Conservation (phyloP, 2,329 filamentous ascomycete genomes). For the Orbilia ellipsospora region DNA sequence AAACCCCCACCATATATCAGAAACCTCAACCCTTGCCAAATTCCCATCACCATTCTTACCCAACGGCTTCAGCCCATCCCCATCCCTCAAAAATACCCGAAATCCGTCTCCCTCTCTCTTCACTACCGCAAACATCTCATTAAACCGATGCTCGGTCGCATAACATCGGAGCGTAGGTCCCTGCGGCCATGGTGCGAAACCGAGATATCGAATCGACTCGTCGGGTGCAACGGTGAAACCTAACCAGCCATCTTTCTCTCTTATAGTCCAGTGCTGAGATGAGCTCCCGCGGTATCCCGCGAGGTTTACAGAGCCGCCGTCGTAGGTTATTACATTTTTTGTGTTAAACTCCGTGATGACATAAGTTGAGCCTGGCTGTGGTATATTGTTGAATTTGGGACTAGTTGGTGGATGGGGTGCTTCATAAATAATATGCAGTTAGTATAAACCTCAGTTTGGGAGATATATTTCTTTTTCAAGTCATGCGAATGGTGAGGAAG, state of each 20-base stretch:
- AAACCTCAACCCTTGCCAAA: slow-evolving; percentile 15
- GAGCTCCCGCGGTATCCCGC: background rate
- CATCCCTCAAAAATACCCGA: slow-evolving; percentile 24
- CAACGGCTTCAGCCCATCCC: slow-evolving; percentile 5
- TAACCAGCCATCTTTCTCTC: background rate
- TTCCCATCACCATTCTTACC: slow-evolving; percentile 11
- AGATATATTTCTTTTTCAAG: background rate
- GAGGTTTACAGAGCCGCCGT: background rate
- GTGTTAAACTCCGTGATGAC: slow-evolving; percentile 26
- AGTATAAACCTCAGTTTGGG: background rate
- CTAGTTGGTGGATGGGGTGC: background rate
- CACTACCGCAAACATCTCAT: slow-evolving; percentile 26
- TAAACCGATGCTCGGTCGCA: slow-evolving; percentile 1
- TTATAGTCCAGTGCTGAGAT: background rate
- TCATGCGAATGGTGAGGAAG: background rate
- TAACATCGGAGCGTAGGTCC: background rate
- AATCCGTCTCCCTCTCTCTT: slow-evolving; percentile 19
- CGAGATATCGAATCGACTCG: slow-evolving; percentile 28
- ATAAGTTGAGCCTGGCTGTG: slow-evolving; percentile 17
- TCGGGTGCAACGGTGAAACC: background rate
- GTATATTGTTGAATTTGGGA: slow-evolving; percentile 2
- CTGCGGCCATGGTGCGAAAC: background rate
- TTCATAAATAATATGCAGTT: background rate
- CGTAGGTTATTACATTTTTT: background rate
- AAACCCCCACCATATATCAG: slow-evolving; percentile 39